These are phyloP conservation scores for Fusarium armeniacum DNA, from an alignment of 2,329 filamentous ascomycete genomes.

Conservation along the genomic window DNA sequence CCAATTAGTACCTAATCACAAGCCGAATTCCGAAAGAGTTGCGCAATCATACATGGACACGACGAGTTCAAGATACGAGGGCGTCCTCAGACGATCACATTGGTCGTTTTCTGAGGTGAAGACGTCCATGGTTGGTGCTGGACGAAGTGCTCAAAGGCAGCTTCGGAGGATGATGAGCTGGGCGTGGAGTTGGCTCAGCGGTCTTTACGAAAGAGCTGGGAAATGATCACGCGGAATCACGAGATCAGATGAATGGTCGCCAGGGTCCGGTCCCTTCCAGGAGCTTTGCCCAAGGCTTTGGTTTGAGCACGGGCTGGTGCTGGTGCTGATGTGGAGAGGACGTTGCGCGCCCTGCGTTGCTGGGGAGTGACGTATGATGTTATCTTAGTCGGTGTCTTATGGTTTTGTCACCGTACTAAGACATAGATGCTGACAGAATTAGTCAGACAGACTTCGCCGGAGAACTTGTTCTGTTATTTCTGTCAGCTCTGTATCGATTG, in stretches of 20 bases:
- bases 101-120: slow-evolving; percentile 45
- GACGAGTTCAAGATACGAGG: slow-evolving; percentile 68
- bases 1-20: slow-evolving; percentile 17
- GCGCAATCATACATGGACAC: slow-evolving; percentile 65
- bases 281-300: slow-evolving; percentile 29
- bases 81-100: slow-evolving; percentile 67
- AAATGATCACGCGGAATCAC: slow-evolving; percentile 42
- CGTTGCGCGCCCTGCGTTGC: slow-evolving; percentile 37
- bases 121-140: slow-evolving; percentile 46
- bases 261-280: slow-evolving; percentile 35
- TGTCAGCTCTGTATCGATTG: not conserved
- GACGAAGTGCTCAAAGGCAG: slow-evolving; percentile 18
- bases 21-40: not conserved
- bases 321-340: slow-evolving; percentile 33
- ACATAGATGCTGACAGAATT: not conserved
- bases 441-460: not conserved
- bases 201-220: slow-evolving; percentile 11
- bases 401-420: not conserved
- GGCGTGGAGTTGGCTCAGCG: slow-evolving; percentile 23
- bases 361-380: slow-evolving; percentile 48
- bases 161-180: slow-evolving; percentile 9
- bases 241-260: slow-evolving; percentile 40
- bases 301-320: slow-evolving; percentile 32
- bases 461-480: not conserved
- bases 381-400: slow-evolving; percentile 37